Evolutionary conservation across 2,329 filamentous ascomycete genomes (phyloP).

Genomic region (Pseudogymnoascus sp.): DNA sequence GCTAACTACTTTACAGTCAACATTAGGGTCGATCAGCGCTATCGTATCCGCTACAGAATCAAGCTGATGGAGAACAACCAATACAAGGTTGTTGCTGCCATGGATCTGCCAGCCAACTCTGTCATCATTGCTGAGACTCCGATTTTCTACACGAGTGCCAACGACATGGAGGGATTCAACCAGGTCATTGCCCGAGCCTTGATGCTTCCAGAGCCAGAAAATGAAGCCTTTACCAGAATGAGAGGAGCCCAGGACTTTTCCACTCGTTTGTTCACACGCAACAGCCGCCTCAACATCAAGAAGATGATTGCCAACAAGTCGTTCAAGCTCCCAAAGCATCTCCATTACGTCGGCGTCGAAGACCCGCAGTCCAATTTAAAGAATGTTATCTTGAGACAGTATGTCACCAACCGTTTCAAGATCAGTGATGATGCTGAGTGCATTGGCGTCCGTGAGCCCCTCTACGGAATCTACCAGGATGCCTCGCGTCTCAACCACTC

Average conservation of each 20-base stretch:
- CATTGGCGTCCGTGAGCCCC: background rate
- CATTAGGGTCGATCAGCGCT: background rate
- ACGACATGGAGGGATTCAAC: background rate
- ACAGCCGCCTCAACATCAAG: background rate
- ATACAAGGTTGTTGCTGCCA: constrained; percentile 4
- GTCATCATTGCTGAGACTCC: background rate
- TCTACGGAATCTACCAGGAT: background rate
- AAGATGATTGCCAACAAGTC: background rate
- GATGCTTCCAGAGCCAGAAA: background rate
- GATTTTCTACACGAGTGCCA: background rate
- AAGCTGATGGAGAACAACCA: constrained; percentile 3
- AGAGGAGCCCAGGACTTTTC: background rate
- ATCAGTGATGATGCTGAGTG: background rate
- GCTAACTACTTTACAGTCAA: background rate
- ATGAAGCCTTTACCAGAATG: background rate
- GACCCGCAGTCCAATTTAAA: background rate
- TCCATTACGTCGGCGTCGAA: background rate
- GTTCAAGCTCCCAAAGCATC: background rate
- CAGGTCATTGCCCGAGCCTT: background rate
- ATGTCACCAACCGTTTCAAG: background rate
- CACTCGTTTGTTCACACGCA: background rate
- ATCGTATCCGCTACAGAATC: background rate
- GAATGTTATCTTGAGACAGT: background rate
- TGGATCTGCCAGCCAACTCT: background rate
- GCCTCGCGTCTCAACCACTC: background rate